phyloP scores from a whole-genome alignment of 371 early-diverging fungal species.

The Chytridium lagenaria region DNA sequence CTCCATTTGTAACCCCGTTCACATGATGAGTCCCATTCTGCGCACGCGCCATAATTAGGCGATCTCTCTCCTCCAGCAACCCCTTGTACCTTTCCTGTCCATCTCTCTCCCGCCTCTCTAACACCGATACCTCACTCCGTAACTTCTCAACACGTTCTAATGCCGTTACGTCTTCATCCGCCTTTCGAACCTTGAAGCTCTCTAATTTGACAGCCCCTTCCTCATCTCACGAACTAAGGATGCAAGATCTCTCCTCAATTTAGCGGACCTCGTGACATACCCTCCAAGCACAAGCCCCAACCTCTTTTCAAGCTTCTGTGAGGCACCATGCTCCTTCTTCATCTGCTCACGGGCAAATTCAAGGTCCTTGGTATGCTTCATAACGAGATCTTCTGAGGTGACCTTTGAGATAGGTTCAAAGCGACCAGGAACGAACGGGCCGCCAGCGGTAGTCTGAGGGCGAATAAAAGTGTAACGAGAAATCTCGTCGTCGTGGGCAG shows the following conservation, averaged over 20 bases:
- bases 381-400: slow-evolving; percentile 13
- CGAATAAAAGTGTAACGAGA: slow-evolving; percentile 23
- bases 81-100: slow-evolving; percentile 77
- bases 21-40: neutral
- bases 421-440: slow-evolving; percentile 10
- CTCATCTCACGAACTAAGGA: slow-evolving; percentile 67
- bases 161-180: slow-evolving; percentile 67
- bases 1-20: too few species aligned
- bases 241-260: slow-evolving; percentile 64
- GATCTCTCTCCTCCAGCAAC: slow-evolving; percentile 46
- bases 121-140: slow-evolving; percentile 66
- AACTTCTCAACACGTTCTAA: slow-evolving; percentile 71
- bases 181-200: slow-evolving; percentile 64
- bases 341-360: slow-evolving; percentile 69
- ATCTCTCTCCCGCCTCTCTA: slow-evolving; percentile 69
- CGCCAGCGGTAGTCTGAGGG: neutral
- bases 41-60: neutral
- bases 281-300: slow-evolving; percentile 82
- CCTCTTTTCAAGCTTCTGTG: slow-evolving; percentile 87
- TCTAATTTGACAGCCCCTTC: slow-evolving; percentile 68
- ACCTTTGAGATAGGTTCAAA: slow-evolving; percentile 18
- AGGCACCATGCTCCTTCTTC: slow-evolving; percentile 76
- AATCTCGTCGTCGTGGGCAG: slow-evolving; percentile 22
- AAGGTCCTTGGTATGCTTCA: slow-evolving; percentile 31
- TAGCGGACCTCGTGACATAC: slow-evolving; percentile 69